phyloP scores from a whole-genome alignment of 2,329 filamentous ascomycete genomes.

The Falciphora oryzae region DNA sequence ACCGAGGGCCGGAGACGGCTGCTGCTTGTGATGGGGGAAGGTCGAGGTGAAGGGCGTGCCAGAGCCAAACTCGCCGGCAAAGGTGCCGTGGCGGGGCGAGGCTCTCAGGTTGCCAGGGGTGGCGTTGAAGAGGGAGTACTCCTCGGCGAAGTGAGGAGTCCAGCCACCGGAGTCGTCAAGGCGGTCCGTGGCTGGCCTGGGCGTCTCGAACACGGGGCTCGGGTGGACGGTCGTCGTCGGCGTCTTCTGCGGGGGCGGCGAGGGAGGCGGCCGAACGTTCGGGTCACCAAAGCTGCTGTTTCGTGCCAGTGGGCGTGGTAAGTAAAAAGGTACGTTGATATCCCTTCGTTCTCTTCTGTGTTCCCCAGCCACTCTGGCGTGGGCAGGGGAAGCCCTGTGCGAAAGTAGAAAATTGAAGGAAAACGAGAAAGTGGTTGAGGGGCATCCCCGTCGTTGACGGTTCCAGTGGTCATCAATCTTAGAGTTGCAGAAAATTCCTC shows the following conservation, averaged over 20 bases:
- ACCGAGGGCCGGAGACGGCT: slow-evolving; percentile 2
- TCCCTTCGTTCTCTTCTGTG: not conserved
- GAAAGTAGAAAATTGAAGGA: not conserved
- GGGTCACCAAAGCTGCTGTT: slow-evolving; percentile 54
- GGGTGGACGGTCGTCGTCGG: slow-evolving; percentile 48
- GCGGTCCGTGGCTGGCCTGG: slow-evolving; percentile 40
- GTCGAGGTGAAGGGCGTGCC: slow-evolving; percentile 19
- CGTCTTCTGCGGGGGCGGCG: slow-evolving; percentile 53
- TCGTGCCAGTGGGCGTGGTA: slow-evolving; percentile 23
- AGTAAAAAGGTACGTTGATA: slow-evolving; percentile 22
- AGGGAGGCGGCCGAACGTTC: slow-evolving; percentile 48
- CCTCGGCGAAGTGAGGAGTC: slow-evolving; percentile 59
- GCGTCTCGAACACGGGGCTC: slow-evolving; percentile 52
- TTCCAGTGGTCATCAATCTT: not conserved
- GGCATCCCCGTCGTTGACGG: slow-evolving; percentile 1
- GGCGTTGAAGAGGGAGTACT: slow-evolving; percentile 61
- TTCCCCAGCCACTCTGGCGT: not conserved
- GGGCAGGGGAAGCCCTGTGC: not conserved
- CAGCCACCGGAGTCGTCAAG: slow-evolving; percentile 46
- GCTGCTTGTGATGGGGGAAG: slow-evolving; percentile 22
- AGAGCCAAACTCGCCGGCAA: slow-evolving; percentile 37
- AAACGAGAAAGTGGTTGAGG: not conserved
- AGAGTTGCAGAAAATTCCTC: not conserved
- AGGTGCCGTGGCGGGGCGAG: slow-evolving; percentile 29
- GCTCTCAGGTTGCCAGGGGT: slow-evolving; percentile 53